phyloP scores from a whole-genome alignment of 352 stramenopile genomes.

The Phytopythium sindhum region DNA sequence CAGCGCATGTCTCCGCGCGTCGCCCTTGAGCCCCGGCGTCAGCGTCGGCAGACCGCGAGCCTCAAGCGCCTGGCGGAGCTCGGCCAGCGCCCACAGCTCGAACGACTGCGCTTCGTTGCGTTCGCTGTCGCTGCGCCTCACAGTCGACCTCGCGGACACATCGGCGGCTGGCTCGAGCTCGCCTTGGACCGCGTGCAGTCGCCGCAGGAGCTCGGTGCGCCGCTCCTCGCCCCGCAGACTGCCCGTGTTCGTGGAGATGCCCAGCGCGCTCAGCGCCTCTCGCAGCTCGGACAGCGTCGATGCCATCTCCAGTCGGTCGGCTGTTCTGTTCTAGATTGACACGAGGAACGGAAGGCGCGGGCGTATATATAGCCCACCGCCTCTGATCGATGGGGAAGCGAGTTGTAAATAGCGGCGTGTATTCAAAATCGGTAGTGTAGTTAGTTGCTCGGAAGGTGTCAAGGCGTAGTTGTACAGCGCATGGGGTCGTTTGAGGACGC shows the following conservation, averaged over 20 bases:
- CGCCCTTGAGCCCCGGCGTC: slow-evolving; percentile 40
- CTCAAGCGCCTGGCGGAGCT: slow-evolving; percentile 37
- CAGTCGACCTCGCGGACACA: neutral
- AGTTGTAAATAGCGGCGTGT: neutral
- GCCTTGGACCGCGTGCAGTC: slow-evolving; percentile 10
- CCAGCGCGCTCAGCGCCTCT: slow-evolving; percentile 26
- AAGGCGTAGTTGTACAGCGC: too few relatives aligned
- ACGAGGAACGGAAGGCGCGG: neutral
- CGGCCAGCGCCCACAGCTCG: slow-evolving; percentile 17
- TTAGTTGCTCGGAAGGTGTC: neutral
- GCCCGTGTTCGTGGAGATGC: slow-evolving; percentile 32
- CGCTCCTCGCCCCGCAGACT: slow-evolving; percentile 29
- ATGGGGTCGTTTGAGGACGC: too few relatives aligned
- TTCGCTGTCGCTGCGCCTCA: neutral
- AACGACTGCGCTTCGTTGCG: neutral
- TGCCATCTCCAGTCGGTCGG: neutral
- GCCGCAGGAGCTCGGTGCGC: slow-evolving; percentile 25
- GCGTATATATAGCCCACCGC: neutral
- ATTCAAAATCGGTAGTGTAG: neutral
- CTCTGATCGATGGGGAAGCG: too few relatives aligned
- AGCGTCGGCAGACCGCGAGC: slow-evolving; percentile 28
- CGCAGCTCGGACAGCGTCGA: slow-evolving; percentile 25
- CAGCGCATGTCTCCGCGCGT: slow-evolving; percentile 38
- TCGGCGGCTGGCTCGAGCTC: neutral
- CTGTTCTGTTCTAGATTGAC: neutral